Evolutionary conservation across 2,329 filamentous ascomycete species (phyloP), one percentile per base, ranked within the genome.

Genomic region (Sporothrix variecibatus): DNA sequence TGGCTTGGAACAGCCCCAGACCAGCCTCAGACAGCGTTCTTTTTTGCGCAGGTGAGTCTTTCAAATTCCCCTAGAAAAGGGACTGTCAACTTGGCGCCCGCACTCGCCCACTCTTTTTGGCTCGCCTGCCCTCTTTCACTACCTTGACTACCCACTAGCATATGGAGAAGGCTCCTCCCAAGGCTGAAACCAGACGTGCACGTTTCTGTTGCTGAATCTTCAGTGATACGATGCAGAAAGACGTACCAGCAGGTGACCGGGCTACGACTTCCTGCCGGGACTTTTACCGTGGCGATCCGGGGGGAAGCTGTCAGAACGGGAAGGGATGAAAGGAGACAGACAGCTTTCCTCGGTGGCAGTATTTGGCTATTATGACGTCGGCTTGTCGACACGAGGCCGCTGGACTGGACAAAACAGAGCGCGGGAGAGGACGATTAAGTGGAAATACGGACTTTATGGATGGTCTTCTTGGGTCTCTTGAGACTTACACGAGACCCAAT

Each of bases 71-170:
- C 51, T 56, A 23, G 11, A 31, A 31, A 34, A 34, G 28, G 12
- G 56, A 65, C 34, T 20, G n/a, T 43, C 60, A 65, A 67, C 62
- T 67, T 67, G 38, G 62, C 62, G 38, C 62, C 62, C 38, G 62
- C 38, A 23, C 62, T 65, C 38, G 38, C 62, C 62, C 62, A 65
- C 38, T 65, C 62, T 43, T 65, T 43, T 65, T 56, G 51, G 8
- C 17, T 12, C 11, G 23, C n/a, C 17, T 40, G 60, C 38, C 15
- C 51, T 28, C 58, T 23, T 43, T 26, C 3, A 20, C n/a, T 26
- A 23, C 38, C 62, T 43, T 26, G 2, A 20, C n/a, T 26, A 23
- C 38, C 62, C 62, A 7, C 62, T 46, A 67, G 28, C 58, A 20
- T 20, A 64, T 38, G 26, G 60, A 26, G 34, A 28, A 62, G 60